Conservation (phyloP, 805 yeast genomes). For the Sugiyamaella qingdaonensis region DNA sequence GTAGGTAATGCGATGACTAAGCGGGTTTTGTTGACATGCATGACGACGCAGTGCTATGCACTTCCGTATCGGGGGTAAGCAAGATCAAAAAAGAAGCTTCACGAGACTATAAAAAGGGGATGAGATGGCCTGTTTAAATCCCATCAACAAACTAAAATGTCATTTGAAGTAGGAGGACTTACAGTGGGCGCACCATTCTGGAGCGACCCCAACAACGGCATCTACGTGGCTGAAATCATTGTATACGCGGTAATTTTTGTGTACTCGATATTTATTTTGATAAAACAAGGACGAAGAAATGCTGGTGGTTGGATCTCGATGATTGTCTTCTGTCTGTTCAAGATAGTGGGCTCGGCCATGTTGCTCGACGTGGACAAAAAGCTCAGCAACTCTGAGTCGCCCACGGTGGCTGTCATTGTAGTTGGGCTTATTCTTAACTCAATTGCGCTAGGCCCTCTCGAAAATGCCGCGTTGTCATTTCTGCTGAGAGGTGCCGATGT, state of each 20-base stretch:
- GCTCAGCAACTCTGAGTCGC: constrained; percentile 1
- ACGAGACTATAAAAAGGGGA: too few relatives aligned
- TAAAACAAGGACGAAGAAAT: constrained; percentile 4
- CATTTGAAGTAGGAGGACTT: constrained; percentile 3
- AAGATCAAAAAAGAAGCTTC: too few relatives aligned
- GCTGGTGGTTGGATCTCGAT: constrained; percentile 13
- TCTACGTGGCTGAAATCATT: constrained; percentile 10
- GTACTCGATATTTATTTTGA: neutral
- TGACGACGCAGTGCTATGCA: neutral
- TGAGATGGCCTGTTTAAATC: neutral
- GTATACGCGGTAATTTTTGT: constrained; percentile 2
- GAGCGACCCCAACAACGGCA: constrained; percentile 10
- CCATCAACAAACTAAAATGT: neutral
- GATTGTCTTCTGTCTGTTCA: constrained; percentile 6
- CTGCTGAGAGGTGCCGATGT: constrained; percentile 10
- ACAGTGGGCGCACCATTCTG: neutral
- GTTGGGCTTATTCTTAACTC: constrained; percentile 11
- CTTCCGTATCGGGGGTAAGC: too few relatives aligned
- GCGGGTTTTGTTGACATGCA: neutral
- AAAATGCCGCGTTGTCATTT: constrained; percentile 13
- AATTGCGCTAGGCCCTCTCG: constrained; percentile 16
- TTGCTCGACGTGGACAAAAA: constrained; percentile 7
- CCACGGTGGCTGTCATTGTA: constrained; percentile 3
- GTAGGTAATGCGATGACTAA: neutral
- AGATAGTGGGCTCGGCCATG: constrained; percentile 10